Base-by-base conservation (phyloP, 805 yeast species). In the Naumovozyma baii region DNA sequence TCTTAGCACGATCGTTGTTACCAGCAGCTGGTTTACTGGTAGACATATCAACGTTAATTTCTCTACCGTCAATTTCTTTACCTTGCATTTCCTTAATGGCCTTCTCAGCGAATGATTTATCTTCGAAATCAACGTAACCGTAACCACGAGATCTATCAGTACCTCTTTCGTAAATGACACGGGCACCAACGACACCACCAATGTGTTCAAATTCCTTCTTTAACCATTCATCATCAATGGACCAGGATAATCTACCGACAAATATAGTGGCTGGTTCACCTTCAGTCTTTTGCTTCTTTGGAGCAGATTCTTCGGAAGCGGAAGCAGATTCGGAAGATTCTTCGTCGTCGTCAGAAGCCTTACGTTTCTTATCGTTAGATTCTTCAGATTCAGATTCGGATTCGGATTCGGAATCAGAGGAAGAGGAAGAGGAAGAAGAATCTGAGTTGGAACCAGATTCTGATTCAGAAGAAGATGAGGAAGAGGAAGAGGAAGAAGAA, bases 181-280 rank as follows among this genome's bases (percentile, higher is more conserved):
- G 81, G 51, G 97, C 96, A 54, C 79, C 64, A 29, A 76, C 56
- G 44, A 87, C 92, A 64, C 94, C 95, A 38, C 90, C 95, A 39
- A 66, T 56, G 46, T 73, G 75, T 63, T 80, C 87, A 64, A 92
- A 92, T 69, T 85, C 96, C 46, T 80, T 70, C 66, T 73, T 72
- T 63, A 92, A 78, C 95, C 95, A 84, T 44, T 80, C 94, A 62
- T 88, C 96, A 59, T 92, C 98, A 57, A 92, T 76, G 66, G 79
- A 83, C 97, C 97, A 92, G 16, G 97, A 87, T 58, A 92, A 76
- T 71, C 97, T 81, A 57, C 98, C 98, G 49, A 88, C 97, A 57
- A 92, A 92, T 50, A 92, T 65, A 45, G 97, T 90, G 44, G 90
- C 83, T 54, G 87, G 81, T 66, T 81, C 94, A 50, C 66, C 70